Evolutionary conservation across 257 asterid genomes (phyloP), one percentile per base, ranked within the genome.

Genomic region (Forsythia viridissima): DNA sequence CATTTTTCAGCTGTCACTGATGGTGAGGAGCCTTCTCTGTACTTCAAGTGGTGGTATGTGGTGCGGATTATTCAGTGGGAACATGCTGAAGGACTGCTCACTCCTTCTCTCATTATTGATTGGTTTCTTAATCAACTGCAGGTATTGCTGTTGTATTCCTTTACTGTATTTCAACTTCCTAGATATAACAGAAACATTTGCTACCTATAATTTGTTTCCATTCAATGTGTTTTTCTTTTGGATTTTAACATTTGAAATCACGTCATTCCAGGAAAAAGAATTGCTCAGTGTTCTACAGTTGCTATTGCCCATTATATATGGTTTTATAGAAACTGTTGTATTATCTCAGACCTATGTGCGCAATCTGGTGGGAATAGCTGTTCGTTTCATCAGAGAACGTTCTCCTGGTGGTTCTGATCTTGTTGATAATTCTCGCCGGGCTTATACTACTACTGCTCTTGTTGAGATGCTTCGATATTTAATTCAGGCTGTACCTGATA

Each of bases 401-500:
- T 91, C 97, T 81, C 98, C 99, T 78, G 98, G 98, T 78, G 97
- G 99, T 79, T 91, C 98, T 78, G 97, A 96, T 87, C 99, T 92
- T 73, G 97, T 94, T 63, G 93, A 92, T 74, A 93, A 94, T 88
- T 96, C 99, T 46, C 90, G 98, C 68, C 90, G 91, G 84, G 98
- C 99, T 34, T 96, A 96, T 80, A 92, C 97, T 8, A 89, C 83
- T 59, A 88, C 98, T 70, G 98, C 99, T 87, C 96, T 96, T 85
- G 92, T 89, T 82, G 99, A 96, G 92, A 92, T 94, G 98, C 93
- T 96, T 84, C 97, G 97, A 59, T 96, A 93, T 86, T 85, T 96
- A 78, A 87, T 96, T 83, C 87, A 92, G 79, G 89, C 97, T 70
- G 98, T 94, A 52, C 99, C 99, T 48, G 98, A 96, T 87, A 91